Percentiles rank a stretch among this genome's conserved stretches.
Evolutionary conservation across 768 basidiomycete species (phyloP).

Genomic region (Mycena galopus): DNA sequence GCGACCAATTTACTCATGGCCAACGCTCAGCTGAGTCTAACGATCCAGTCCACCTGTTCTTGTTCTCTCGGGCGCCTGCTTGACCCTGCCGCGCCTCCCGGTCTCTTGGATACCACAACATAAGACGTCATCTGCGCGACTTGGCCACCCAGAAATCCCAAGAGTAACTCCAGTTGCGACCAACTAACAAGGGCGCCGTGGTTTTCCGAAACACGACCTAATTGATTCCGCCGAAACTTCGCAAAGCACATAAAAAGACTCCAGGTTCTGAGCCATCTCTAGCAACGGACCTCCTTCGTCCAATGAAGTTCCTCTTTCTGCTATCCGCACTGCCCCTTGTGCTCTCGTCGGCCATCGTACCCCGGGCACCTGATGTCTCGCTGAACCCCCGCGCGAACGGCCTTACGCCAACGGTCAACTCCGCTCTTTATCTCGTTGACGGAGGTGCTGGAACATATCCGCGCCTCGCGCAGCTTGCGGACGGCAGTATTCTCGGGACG

Average conservation of each 20-base stretch:
- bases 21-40: constrained; percentile 5
- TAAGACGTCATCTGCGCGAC: not conserved
- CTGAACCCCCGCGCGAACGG: constrained; percentile 23
- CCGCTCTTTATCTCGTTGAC: not conserved
- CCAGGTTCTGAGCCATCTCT: too few species aligned
- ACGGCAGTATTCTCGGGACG: constrained; percentile 30
- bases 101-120: too few species aligned
- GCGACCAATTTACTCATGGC: not conserved
- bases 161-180: too few species aligned
- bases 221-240: not conserved
- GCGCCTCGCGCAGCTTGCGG: constrained; percentile 30
- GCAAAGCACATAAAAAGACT: not conserved
- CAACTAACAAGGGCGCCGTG: too few species aligned
- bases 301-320: constrained; percentile 19
- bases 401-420: constrained; percentile 25
- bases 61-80: too few species aligned
- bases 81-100: too few species aligned
- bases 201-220: not conserved
- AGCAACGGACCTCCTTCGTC: not conserved
- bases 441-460: constrained; percentile 33
- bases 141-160: too few species aligned
- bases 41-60: not conserved
- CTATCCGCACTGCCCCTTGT: constrained; percentile 5
- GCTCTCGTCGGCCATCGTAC: not conserved
- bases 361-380: not conserved